phyloP scores from a whole-genome alignment of 2,329 filamentous ascomycete species.

The Daldinia eschscholtzii region DNA sequence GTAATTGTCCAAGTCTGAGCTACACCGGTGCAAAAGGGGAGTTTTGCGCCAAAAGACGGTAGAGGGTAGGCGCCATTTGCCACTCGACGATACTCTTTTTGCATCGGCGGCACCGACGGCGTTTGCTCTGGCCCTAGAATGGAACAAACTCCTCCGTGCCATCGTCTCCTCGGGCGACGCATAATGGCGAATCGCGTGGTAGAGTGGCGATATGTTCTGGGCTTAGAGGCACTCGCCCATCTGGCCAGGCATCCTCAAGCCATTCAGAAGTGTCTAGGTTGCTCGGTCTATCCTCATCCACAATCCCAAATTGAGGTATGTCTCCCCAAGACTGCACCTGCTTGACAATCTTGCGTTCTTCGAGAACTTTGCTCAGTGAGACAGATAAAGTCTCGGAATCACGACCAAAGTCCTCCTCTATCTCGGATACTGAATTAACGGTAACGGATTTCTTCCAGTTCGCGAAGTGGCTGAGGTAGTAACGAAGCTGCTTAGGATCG shows the following conservation, averaged over 20 bases:
- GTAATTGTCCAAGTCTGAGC: neutral
- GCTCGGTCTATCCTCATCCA: slow-evolving; percentile 46
- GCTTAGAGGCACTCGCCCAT: slow-evolving; percentile 45
- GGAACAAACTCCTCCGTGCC: slow-evolving; percentile 32
- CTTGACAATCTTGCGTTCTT: slow-evolving; percentile 47
- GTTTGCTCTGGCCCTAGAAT: slow-evolving; percentile 33
- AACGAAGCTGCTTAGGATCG: slow-evolving; percentile 62
- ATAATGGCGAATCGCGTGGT: slow-evolving; percentile 37
- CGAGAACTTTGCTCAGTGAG: slow-evolving; percentile 48
- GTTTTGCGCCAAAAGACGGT: neutral
- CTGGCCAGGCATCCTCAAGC: slow-evolving; percentile 44
- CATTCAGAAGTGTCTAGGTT: slow-evolving; percentile 35
- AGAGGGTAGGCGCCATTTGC: neutral
- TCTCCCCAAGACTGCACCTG: slow-evolving; percentile 20
- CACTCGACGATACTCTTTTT: neutral
- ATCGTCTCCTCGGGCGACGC: slow-evolving; percentile 47
- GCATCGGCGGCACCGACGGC: slow-evolving; percentile 16
- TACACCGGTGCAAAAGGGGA: slow-evolving; percentile 11
- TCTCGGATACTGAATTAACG: slow-evolving; percentile 57
- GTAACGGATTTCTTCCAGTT: slow-evolving; percentile 59
- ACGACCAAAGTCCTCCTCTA: slow-evolving; percentile 58
- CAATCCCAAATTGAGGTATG: slow-evolving; percentile 47
- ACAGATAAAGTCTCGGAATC: slow-evolving; percentile 52
- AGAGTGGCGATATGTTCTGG: slow-evolving; percentile 35
- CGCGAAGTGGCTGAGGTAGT: slow-evolving; percentile 62